These are phyloP conservation scores for Nicotiana benthamiana DNA, from an alignment of 257 asterid species.

Conservation along the genomic window DNA sequence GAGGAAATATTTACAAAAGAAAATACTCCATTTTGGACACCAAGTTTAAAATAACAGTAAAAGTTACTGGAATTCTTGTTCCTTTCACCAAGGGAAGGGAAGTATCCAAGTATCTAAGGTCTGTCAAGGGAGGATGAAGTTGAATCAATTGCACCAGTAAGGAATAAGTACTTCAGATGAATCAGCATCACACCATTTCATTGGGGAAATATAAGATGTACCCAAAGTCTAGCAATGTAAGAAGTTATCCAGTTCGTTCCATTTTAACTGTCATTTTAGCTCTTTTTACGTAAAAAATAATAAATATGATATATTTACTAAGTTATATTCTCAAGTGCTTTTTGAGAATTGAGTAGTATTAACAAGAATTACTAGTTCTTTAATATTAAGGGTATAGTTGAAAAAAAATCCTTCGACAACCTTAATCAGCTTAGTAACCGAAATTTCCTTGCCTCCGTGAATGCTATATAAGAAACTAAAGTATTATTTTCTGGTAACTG, in stretches of 20 bases:
- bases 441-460: not conserved
- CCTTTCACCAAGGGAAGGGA: not conserved
- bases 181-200: not conserved
- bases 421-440: not conserved
- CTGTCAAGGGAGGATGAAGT: not conserved
- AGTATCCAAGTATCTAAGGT: not conserved
- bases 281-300: too few species aligned
- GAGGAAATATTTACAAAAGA: not conserved
- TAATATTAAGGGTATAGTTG: too few species aligned
- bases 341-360: too few species aligned
- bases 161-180: not conserved
- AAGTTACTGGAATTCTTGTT: not conserved
- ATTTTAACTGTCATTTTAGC: too few species aligned
- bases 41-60: not conserved
- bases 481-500: not conserved
- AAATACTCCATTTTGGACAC: not conserved
- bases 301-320: too few species aligned
- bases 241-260: too few species aligned
- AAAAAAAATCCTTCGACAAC: not conserved
- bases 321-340: too few species aligned
- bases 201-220: too few species aligned
- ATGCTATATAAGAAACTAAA: not conserved
- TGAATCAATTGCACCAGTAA: not conserved
- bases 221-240: too few species aligned
- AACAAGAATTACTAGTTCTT: too few species aligned